phyloP scores from a whole-genome alignment of 73 alveolate genomes.

The Paramecium sexaurelia region DNA sequence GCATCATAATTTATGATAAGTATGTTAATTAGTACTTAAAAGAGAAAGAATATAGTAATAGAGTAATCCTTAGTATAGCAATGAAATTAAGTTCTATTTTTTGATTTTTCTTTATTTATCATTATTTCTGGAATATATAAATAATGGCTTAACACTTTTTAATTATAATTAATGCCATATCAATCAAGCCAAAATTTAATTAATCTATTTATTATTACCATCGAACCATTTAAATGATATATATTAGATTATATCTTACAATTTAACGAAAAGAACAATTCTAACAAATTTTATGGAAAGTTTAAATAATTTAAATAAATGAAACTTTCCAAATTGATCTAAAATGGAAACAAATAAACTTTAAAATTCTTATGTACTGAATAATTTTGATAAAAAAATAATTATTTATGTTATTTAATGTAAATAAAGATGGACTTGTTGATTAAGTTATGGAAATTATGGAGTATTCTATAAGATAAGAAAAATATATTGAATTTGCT shows the following conservation, averaged over 20 bases:
- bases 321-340: background rate
- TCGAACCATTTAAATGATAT: too few species aligned
- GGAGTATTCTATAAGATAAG: background rate
- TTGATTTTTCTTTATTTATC: background rate
- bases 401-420: too few species aligned
- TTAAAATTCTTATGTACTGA: too few species aligned
- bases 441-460: background rate
- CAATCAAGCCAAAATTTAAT: too few species aligned
- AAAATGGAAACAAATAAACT: background rate
- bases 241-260: too few species aligned
- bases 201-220: too few species aligned
- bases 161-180: too few species aligned
- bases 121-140: background rate
- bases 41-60: background rate
- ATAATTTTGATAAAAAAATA: too few species aligned
- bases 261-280: too few species aligned
- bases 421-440: background rate
- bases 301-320: background rate
- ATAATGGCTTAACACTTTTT: too few species aligned
- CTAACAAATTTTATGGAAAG: background rate
- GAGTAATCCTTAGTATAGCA: constrained; percentile 15
- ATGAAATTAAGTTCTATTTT: background rate
- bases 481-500: background rate
- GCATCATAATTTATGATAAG: background rate
- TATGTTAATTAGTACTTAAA: background rate